A percentile compares a stretch with the other conserved stretches of the same genome.
Conservation (phyloP, 1,284 basidiomycete genomes). For the Fomitopsis pinicola region DNA sequence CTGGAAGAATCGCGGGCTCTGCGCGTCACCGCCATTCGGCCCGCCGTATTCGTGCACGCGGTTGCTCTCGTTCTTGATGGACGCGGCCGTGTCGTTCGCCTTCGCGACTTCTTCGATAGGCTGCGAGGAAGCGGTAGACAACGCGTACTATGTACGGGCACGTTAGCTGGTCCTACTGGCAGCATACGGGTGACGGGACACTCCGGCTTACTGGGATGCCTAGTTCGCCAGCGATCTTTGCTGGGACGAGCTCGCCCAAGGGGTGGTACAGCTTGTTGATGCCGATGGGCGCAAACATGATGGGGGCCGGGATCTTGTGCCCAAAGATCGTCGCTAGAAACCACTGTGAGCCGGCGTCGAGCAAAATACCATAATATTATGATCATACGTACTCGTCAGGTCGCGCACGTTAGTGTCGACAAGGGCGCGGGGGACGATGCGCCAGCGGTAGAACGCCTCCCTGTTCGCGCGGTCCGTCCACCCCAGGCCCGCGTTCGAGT, state of each 20-base stretch:
- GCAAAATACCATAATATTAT: no score
- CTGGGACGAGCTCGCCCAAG: conserved; percentile 49
- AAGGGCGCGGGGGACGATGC: conserved; percentile 55
- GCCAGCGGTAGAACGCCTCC: conserved; percentile 46
- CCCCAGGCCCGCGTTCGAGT: conserved; percentile 52
- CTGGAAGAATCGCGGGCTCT: conserved; percentile 53
- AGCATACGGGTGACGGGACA: background rate
- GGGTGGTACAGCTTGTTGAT: conserved; percentile 55
- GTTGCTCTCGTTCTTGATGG: conserved; percentile 35
- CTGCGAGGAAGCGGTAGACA: conserved; percentile 52
- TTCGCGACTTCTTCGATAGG: conserved; percentile 51
- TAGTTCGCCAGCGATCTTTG: conserved; percentile 51
- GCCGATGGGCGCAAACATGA: conserved; percentile 54
- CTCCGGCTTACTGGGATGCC: conserved; percentile 37
- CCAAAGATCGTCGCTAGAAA: conserved; percentile 43
- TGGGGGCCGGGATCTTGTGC: conserved; percentile 47
- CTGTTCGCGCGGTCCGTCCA: conserved; percentile 54
- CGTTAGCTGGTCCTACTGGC: no score
- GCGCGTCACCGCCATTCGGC: conserved; percentile 32
- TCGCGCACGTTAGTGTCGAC: conserved; percentile 56
- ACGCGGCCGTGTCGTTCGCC: conserved; percentile 40
- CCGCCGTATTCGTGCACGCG: conserved; percentile 30
- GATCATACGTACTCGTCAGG: conserved; percentile 35
- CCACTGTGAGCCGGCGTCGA: background rate
- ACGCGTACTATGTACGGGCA: conserved; percentile 35